Base-by-base conservation (phyloP, 2,329 filamentous ascomycete species). In the Sordariomycetes sp. region DNA sequence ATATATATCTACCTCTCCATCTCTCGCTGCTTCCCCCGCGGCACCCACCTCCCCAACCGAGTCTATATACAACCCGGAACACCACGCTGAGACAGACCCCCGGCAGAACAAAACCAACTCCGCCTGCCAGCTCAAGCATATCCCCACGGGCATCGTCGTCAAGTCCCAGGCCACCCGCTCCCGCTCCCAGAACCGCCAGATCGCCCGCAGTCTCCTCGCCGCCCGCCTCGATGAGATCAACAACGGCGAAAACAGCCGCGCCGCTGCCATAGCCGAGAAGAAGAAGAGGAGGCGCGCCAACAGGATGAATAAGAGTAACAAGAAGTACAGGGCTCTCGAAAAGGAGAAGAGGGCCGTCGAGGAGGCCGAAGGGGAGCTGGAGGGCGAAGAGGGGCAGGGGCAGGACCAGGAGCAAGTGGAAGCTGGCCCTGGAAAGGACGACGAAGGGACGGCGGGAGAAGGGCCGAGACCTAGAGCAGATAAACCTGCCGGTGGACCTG, bases 81-180 rank as follows among this genome's bases (percentile, higher is more conserved):
- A 46, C 16, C 7, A 46, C 40, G 40, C 40, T 46, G 18, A 46
- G 3, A 60, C 18, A 18, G 7, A 54, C n/a, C 28, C 43, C 32
- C 50, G 7, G 54, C 61, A 86, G 87, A 99, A 99, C 74, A 99
- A 99, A 83, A 99, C 94, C 28, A 91, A 86, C 63, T 97, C 90
- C 0, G 93, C 93, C 43, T 93, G 97, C 2, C 94, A 99, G 70
- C 79, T 99, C 40, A 94, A 87, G 64, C 94, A 99, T 71, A 74
- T 88, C 18, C 90, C 93, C 6, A 96, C 92, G 0, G 93, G 93
- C 61, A 84, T 97, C 57, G 92, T 97, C 16, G 83, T 99, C 62
- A 99, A 99, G 74, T 93, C 85, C 59, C 94, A 99, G 73, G 90
- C 87, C 22, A 97, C 94, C 10, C 86, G 94, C 54, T 95, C 89